These are phyloP conservation scores for Dactylellina haptotyla DNA, from an alignment of 2,329 filamentous ascomycete species.

Conservation along the genomic window DNA sequence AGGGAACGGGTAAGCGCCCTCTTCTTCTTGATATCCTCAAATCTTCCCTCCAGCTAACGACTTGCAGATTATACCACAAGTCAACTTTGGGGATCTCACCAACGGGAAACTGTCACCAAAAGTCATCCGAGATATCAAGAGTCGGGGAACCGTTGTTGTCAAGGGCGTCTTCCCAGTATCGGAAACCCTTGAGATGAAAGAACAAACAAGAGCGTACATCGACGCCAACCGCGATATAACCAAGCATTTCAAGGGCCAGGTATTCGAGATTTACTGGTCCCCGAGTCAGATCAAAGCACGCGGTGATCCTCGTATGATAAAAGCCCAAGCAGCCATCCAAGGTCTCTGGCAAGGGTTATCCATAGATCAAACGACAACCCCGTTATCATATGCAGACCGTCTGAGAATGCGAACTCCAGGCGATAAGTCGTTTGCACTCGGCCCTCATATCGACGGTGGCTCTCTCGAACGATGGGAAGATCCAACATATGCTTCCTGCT, in stretches of 20 bases:
- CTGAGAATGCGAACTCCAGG: conserved; percentile 77
- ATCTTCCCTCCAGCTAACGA: conserved; percentile 7
- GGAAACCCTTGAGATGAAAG: conserved; percentile 74
- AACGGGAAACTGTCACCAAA: conserved; percentile 47
- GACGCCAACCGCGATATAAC: conserved; percentile 69
- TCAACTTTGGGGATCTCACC: conserved; percentile 67
- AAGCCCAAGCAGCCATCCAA: conserved; percentile 72
- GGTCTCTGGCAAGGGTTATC: conserved; percentile 70
- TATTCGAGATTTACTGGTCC: conserved; percentile 82
- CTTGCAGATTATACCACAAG: conserved; percentile 66
- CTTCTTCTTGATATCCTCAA: not conserved
- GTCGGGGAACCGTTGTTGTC: conserved; percentile 73
- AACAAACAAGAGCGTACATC: conserved; percentile 73
- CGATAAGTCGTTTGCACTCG: conserved; percentile 75
- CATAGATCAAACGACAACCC: conserved; percentile 67
- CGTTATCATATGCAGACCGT: conserved; percentile 76
- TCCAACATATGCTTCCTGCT: conserved; percentile 76
- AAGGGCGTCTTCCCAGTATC: conserved; percentile 72
- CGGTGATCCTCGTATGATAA: conserved; percentile 72
- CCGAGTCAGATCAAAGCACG: conserved; percentile 74
- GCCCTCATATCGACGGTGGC: conserved; percentile 78
- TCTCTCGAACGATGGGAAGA: conserved; percentile 80
- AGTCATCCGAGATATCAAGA: conserved; percentile 65
- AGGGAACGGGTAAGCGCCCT: conserved; percentile 62
- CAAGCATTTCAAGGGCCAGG: conserved; percentile 74